A percentile compares a stretch with the other conserved stretches of the same genome.
Conservation (phyloP, 2,329 filamentous ascomycete species). For the Exophiala sp. region DNA sequence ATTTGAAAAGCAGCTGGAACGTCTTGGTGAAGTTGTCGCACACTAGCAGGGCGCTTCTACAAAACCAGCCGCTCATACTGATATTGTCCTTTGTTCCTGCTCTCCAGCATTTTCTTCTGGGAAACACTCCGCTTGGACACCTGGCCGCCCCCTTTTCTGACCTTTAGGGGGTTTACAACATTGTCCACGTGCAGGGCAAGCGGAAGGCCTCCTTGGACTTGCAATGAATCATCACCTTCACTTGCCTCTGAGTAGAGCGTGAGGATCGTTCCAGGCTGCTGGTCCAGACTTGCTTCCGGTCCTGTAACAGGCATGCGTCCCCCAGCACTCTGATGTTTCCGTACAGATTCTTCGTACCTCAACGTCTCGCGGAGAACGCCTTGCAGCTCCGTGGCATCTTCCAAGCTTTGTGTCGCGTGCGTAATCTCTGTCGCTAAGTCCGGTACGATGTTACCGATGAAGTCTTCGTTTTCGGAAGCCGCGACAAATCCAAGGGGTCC, state of each 20-base stretch:
- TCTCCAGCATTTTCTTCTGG: slow-evolving; percentile 73
- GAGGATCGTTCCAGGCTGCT: slow-evolving; percentile 22
- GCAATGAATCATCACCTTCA: slow-evolving; percentile 14
- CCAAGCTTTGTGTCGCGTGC: slow-evolving; percentile 45
- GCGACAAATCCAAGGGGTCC: slow-evolving; percentile 43
- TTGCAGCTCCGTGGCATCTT: slow-evolving; percentile 46
- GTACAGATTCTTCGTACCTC: slow-evolving; percentile 36
- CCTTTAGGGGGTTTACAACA: slow-evolving; percentile 44
- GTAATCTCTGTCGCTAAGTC: slow-evolving; percentile 49
- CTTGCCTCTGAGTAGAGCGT: slow-evolving; percentile 25
- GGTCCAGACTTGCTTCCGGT: slow-evolving; percentile 1
- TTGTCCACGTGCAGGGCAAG: slow-evolving; percentile 64
- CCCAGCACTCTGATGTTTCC: slow-evolving; percentile 17
- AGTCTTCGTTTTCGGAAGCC: slow-evolving; percentile 37
- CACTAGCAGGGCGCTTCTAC: slow-evolving; percentile 4
- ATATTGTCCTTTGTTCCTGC: slow-evolving; percentile 77
- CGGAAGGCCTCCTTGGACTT: slow-evolving; percentile 15
- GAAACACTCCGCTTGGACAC: slow-evolving; percentile 64
- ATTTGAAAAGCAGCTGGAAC: too few species aligned
- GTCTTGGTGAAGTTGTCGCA: too few species aligned
- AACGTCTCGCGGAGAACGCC: slow-evolving; percentile 47
- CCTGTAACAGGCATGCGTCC: background rate
- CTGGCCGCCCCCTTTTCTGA: slow-evolving; percentile 65
- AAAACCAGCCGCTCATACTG: slow-evolving; percentile 63
- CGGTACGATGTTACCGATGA: slow-evolving; percentile 37